These are phyloP conservation scores for Starmerella bacillaris DNA, from an alignment of 805 yeast genomes.

Conservation along the genomic window DNA sequence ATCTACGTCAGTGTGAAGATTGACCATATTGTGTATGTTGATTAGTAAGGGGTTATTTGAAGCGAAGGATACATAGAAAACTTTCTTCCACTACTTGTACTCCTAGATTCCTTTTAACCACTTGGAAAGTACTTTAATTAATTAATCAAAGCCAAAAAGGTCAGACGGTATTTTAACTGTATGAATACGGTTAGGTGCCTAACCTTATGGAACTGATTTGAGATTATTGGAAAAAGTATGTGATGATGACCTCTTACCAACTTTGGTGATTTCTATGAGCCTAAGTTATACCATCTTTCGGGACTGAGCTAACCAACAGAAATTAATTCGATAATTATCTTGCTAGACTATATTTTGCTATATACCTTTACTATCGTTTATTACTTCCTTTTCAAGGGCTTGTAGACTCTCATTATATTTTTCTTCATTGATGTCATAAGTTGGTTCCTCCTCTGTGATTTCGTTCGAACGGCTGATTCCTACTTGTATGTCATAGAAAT, in stretches of 20 bases:
- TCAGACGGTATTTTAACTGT: too few relatives aligned
- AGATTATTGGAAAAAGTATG: slow-evolving; percentile 13
- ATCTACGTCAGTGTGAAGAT: too few relatives aligned
- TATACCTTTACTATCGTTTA: not conserved
- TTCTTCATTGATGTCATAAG: slow-evolving; percentile 25
- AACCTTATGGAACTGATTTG: too few relatives aligned
- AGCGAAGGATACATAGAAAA: too few relatives aligned
- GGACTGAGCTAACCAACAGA: slow-evolving; percentile 19
- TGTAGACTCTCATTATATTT: slow-evolving; percentile 31
- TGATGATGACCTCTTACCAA: slow-evolving; percentile 19
- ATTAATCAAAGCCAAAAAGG: too few relatives aligned
- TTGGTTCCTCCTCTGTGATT: slow-evolving; percentile 14
- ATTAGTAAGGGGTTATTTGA: too few relatives aligned
- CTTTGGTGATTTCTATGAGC: slow-evolving; percentile 19
- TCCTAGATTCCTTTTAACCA: too few relatives aligned
- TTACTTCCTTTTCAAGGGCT: slow-evolving; percentile 27
- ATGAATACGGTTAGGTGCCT: too few relatives aligned
- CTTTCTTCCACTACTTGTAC: too few relatives aligned
- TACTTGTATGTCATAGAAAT: slow-evolving; percentile 24
- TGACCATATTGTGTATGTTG: too few relatives aligned
- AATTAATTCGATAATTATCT: not conserved
- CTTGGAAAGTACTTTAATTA: too few relatives aligned
- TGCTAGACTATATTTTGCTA: not conserved
- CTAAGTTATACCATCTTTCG: slow-evolving; percentile 21
- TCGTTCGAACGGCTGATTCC: slow-evolving; percentile 20